These are phyloP conservation scores for Pseudoperonospora humuli DNA, from an alignment of 352 stramenopile genomes.

Conservation along the genomic window DNA sequence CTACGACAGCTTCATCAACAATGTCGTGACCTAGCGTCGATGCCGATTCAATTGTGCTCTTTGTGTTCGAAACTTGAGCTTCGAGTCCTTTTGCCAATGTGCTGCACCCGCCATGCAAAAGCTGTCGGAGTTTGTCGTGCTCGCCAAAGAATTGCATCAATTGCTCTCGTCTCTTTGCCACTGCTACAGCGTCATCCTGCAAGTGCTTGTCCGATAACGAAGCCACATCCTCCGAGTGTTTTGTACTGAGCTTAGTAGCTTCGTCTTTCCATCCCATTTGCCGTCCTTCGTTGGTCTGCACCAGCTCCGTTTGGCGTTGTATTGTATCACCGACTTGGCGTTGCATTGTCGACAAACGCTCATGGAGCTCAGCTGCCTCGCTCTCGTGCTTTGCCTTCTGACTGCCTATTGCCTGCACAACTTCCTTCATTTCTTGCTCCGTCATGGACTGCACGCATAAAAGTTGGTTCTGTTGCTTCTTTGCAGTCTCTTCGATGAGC, in stretches of 20 bases:
- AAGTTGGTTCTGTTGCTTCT: constrained; percentile 34
- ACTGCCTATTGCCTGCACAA: constrained; percentile 24
- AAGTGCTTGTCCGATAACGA: constrained; percentile 22
- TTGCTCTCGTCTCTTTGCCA: constrained; percentile 16
- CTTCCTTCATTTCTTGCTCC: constrained; percentile 30
- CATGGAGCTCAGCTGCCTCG: constrained; percentile 17
- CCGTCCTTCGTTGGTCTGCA: constrained; percentile 15
- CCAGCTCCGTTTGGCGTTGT: constrained; percentile 17
- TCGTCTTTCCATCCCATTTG: constrained; percentile 17
- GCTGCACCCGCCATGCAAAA: constrained; percentile 18
- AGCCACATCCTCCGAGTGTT: constrained; percentile 9
- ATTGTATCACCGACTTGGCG: constrained; percentile 12
- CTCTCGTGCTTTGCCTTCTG: constrained; percentile 28
- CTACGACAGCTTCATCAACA: constrained; percentile 18
- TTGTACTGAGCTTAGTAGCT: constrained; percentile 4
- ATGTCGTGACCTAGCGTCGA: constrained; percentile 20
- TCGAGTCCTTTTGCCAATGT: constrained; percentile 25
- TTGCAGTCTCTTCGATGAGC: constrained; percentile 29
- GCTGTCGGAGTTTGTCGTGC: constrained; percentile 23
- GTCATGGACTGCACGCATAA: constrained; percentile 24
- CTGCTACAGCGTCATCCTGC: constrained; percentile 5
- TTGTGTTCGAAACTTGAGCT: constrained; percentile 23
- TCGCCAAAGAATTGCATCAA: constrained; percentile 23
- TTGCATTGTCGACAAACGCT: constrained; percentile 23
- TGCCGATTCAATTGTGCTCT: constrained; percentile 21